Evolutionary conservation across 192 early-diverging fungal genomes (phyloP).

Genomic region (Umbelopsis sp.): DNA sequence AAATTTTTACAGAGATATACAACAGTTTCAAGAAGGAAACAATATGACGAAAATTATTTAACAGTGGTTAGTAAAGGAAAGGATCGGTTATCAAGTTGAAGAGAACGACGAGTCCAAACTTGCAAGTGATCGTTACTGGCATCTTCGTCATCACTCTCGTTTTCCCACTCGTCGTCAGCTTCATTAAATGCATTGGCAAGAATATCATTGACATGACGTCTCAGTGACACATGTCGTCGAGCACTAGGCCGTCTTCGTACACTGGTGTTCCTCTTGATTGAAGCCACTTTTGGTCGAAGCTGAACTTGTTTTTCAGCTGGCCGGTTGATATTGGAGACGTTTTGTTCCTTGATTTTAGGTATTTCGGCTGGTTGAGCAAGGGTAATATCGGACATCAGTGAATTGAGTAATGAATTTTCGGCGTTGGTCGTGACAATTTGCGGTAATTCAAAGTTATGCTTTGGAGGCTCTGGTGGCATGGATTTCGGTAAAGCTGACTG

Average conservation of each 20-base stretch:
- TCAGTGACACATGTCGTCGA: conserved; percentile 6
- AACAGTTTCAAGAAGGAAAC: background rate
- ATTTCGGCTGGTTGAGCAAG: too few species aligned
- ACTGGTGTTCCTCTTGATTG: background rate
- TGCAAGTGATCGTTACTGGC: background rate
- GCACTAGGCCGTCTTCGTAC: background rate
- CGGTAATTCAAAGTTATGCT: conserved; percentile 10
- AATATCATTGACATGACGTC: conserved; percentile 8
- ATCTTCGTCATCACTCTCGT: conserved; percentile 3
- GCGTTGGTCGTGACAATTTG: background rate
- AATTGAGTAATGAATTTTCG: background rate
- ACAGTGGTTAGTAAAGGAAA: background rate
- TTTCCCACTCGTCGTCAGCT: conserved; percentile 12
- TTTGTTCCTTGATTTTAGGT: background rate
- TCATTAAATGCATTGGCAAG: background rate
- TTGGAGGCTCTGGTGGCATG: background rate
- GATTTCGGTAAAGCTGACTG: background rate
- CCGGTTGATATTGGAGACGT: background rate
- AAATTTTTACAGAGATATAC: too few species aligned
- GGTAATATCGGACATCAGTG: background rate
- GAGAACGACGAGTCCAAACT: background rate
- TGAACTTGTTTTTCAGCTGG: background rate
- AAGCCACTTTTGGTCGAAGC: conserved; percentile 2
- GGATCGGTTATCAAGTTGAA: background rate
- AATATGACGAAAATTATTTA: background rate